These are phyloP conservation scores for Xylaria grammica DNA, from an alignment of 495 filamentous ascomycete species.

Conservation along the genomic window DNA sequence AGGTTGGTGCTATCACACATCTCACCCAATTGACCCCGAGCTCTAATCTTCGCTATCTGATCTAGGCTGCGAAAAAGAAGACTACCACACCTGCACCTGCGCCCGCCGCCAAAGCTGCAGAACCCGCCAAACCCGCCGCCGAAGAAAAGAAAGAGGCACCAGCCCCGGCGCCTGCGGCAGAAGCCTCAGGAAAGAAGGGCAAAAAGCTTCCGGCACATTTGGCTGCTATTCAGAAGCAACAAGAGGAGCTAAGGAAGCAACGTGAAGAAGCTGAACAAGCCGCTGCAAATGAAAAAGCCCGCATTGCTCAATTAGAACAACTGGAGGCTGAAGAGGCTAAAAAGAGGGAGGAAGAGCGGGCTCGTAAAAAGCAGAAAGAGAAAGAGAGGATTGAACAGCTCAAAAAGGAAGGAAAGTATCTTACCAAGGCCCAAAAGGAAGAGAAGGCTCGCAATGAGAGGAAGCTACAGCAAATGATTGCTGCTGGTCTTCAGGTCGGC, in stretches of 20 bases:
- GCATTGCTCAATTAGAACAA: slow-evolving; percentile 71
- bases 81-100: slow-evolving; percentile 45
- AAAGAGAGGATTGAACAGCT: slow-evolving; percentile 94
- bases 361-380: slow-evolving; percentile 90
- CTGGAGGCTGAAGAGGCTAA: slow-evolving; percentile 61
- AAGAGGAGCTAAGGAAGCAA: slow-evolving; percentile 75
- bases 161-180: slow-evolving; percentile 54
- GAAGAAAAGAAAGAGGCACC: slow-evolving; percentile 52
- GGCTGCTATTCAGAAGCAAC: slow-evolving; percentile 85
- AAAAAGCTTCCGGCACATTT: slow-evolving; percentile 90
- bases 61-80: slow-evolving; percentile 74
- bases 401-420: slow-evolving; percentile 91
- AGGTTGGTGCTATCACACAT: slow-evolving; percentile 54
- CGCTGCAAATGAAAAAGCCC: slow-evolving; percentile 75
- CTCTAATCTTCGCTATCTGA: slow-evolving; percentile 22
- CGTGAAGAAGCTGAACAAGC: slow-evolving; percentile 76
- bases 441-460: slow-evolving; percentile 80
- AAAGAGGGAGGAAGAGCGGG: slow-evolving; percentile 68
- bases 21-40: slow-evolving; percentile 26
- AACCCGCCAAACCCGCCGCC: slow-evolving; percentile 51
- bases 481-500: slow-evolving; percentile 80
- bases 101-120: slow-evolving; percentile 56
- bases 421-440: slow-evolving; percentile 93
- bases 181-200: slow-evolving; percentile 67
- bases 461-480: slow-evolving; percentile 94